Evolutionary conservation across 805 yeast species (phyloP), one percentile per base, ranked within the genome.

Genomic region (Candida sonorensis): DNA sequence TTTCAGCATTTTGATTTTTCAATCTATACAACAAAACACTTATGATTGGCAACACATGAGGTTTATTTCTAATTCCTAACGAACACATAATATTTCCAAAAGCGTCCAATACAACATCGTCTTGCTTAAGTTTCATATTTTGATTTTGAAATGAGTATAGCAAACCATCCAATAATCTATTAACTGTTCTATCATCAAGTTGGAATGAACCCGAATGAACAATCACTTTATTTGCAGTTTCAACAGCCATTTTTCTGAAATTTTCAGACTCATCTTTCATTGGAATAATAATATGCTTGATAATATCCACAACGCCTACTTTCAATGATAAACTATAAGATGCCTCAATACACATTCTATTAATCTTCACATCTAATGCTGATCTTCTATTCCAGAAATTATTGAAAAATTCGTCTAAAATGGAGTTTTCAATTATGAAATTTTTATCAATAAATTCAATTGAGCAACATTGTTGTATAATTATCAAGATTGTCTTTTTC

Each of bases 231-330:
- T 74, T 69, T 2, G 80, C 62, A 0, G 94, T 69, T 33, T 78
- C 87, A 6, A 82, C 74, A 0, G 86, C 77, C 94, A 90, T 80
- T 37, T 64, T 66, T 35, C 97, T 65, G 37, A 81, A 76, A 1
- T 81, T 75, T 49, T 86, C 95, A 7, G 92, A 77, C 35, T 80
- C 87, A 55, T 90, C 96, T 46, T 82, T 82, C 36, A 94, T 59
- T 2, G 68, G 72, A 2, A 57, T 56, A 2, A 83, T 59, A 13
- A 85, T 54, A 7, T 67, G 57, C 17, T 75, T 81, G 11, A 87
- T 58, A 10, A 83, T 64, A 23, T 61, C 70, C 2, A 76, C 56
- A 14, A 73, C 72, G 7, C 94, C 94, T 20, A 81, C 72, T 45
- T 75, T 80, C 28, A 67, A 62, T 1, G 95, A 74, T 11, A 92